These are phyloP conservation scores for Pichia exigua DNA, from an alignment of 805 yeast genomes.

Conservation along the genomic window DNA sequence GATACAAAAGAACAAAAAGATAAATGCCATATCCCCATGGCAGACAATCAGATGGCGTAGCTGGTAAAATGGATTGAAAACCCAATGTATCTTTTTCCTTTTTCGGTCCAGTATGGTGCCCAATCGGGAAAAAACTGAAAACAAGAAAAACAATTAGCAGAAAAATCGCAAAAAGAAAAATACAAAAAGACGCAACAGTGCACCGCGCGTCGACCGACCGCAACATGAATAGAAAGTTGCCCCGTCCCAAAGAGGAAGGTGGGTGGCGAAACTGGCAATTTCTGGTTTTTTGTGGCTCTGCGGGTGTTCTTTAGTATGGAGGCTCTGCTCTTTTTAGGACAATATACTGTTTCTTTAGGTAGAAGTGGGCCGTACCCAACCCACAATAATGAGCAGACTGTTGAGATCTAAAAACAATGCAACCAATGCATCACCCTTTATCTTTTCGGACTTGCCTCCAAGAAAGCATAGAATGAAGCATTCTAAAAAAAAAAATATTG, in stretches of 20 bases:
- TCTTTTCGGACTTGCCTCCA: neutral
- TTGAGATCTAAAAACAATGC: neutral
- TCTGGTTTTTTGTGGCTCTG: neutral
- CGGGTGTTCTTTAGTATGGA: neutral
- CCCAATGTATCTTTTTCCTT: neutral
- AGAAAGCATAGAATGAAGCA: neutral
- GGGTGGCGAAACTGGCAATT: neutral
- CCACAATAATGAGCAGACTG: neutral
- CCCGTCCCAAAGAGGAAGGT: neutral
- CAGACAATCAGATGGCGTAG: neutral
- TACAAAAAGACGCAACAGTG: neutral
- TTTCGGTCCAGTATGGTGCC: neutral
- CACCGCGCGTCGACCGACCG: neutral
- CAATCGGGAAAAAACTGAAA: neutral
- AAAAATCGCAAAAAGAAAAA: too few relatives aligned
- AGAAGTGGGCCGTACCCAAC: neutral
- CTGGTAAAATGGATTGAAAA: neutral
- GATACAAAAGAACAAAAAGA: neutral
- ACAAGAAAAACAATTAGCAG: too few relatives aligned
- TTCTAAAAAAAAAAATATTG: neutral
- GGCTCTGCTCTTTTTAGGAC: neutral
- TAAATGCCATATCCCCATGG: neutral
- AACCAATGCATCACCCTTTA: neutral
- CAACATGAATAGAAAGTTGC: neutral
- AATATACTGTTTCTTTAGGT: neutral